Percentiles rank a stretch among this genome's conserved stretches.
These are phyloP conservation scores for Sporothrix curviconia DNA, from an alignment of 2,329 filamentous ascomycete species.

Conservation along the genomic window DNA sequence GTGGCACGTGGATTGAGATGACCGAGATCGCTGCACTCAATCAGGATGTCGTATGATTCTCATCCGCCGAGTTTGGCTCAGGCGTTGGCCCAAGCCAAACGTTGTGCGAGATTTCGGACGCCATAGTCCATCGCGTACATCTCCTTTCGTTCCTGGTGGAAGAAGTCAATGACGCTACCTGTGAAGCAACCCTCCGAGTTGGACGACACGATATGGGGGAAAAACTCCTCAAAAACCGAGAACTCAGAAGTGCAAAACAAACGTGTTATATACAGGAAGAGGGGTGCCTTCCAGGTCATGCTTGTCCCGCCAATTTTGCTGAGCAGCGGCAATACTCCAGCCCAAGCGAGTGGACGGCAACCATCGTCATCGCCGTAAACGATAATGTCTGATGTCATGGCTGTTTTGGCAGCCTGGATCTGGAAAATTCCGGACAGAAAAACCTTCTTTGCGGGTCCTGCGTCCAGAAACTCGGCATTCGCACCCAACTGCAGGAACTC, in stretches of 20 bases:
- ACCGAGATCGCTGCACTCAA: slow-evolving; percentile 84
- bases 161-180: slow-evolving; percentile 78
- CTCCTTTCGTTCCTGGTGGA: slow-evolving; percentile 78
- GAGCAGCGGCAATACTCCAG: slow-evolving; percentile 67
- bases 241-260: slow-evolving; percentile 63
- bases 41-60: slow-evolving; percentile 71
- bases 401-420: slow-evolving; percentile 84
- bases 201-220: slow-evolving; percentile 66
- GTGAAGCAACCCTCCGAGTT: slow-evolving; percentile 66
- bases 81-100: slow-evolving; percentile 88
- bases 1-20: slow-evolving; percentile 62
- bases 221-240: slow-evolving; percentile 60
- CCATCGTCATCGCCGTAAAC: slow-evolving; percentile 87
- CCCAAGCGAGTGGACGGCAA: slow-evolving; percentile 51
- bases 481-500: slow-evolving; percentile 60
- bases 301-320: slow-evolving; percentile 65
- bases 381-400: slow-evolving; percentile 83
- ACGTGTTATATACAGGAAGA: slow-evolving; percentile 73
- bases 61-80: slow-evolving; percentile 54
- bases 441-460: slow-evolving; percentile 83
- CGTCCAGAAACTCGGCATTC: slow-evolving; percentile 63
- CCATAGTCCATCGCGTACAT: slow-evolving; percentile 91
- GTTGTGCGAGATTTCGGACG: slow-evolving; percentile 81
- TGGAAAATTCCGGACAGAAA: slow-evolving; percentile 96
- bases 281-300: slow-evolving; percentile 50